Base-by-base conservation (phyloP, 1,139 yeast genomes). In the Candida sanyaensis region DNA sequence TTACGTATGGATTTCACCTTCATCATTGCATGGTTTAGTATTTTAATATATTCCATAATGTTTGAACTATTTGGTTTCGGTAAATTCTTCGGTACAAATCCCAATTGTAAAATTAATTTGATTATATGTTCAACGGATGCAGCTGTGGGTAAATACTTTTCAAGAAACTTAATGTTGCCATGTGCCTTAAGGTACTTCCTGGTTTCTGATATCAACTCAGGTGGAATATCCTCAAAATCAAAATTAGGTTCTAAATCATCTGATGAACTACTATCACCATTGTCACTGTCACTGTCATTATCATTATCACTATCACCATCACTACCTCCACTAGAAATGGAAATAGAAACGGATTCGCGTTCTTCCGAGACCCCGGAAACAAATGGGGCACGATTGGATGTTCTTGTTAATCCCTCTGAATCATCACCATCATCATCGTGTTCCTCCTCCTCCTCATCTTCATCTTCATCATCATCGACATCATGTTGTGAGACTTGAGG, bases 111-210 rank as follows among this genome's bases (percentile, higher is more conserved):
- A 6, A 82, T 77, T 45, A 83, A 64, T 43, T 61, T 66, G 29
- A 80, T 58, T 28, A 85, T 73, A 56, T 83, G 84, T 24, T 77
- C 71, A 10, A 81, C 71, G 17, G 79, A 71, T 11, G 89, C 82
- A 2, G 80, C 77, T 1, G 77, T 73, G 0, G 92, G 88, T 30
- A 88, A 64, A 55, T 79, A 86, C 42, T 73, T 70, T 48, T 80
- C 80, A 46, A 89, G 65, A 55, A 88, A 86, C 50, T 68, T 64
- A 53, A 76, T 66, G 30, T 81, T 74, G 0, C 96, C 96, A 50
- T 79, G 64, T n/a, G 68, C 63, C 59, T 86, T 86, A 47, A 90
- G 65, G 55, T 61, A 83, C 48, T 73, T 69, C 50, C 93, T 76
- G 1, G 90, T 84, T 48, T 76, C 66, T 6, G 55, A 56, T 13